These are phyloP conservation scores for Diaporthe destruens DNA, from an alignment of 2,329 filamentous ascomycete species.

Conservation along the genomic window DNA sequence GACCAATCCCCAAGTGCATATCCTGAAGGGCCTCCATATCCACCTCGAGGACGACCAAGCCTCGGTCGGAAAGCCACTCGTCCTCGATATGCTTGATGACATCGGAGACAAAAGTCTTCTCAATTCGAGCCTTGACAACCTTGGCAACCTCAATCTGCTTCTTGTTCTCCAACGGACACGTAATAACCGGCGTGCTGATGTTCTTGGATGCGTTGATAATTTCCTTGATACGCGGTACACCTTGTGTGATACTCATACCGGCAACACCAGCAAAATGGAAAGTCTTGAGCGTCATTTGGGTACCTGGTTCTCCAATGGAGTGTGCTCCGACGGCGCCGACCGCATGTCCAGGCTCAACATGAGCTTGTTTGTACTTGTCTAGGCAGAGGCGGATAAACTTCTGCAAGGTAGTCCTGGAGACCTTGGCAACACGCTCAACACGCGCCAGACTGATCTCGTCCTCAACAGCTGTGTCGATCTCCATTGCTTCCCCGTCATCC, in stretches of 20 bases:
- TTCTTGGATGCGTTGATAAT: constrained; percentile 98
- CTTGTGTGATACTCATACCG: constrained; percentile 98
- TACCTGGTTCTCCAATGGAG: constrained; percentile 97
- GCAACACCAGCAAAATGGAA: constrained; percentile 99
- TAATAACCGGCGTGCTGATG: constrained; percentile 95
- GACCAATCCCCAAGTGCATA: constrained; percentile 83
- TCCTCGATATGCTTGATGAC: constrained; percentile 86
- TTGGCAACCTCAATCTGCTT: constrained; percentile 83
- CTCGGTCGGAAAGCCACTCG: constrained; percentile 82
- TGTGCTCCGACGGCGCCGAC: constrained; percentile 97
- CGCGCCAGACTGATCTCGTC: constrained; percentile 54
- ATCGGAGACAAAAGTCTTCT: constrained; percentile 92
- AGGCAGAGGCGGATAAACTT: constrained; percentile 86
- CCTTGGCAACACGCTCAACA: constrained; percentile 82
- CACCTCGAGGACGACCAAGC: constrained; percentile 84
- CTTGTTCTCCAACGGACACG: constrained; percentile 84
- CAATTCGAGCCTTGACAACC: constrained; percentile 91
- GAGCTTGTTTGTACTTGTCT: constrained; percentile 89
- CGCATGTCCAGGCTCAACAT: constrained; percentile 93
- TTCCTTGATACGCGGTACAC: constrained; percentile 99
- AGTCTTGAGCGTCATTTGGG: constrained; percentile 99
- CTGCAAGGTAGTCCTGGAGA: constrained; percentile 79
- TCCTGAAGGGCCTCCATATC: constrained; percentile 83
- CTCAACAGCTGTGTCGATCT: constrained; percentile 45
- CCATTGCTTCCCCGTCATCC: constrained; percentile 48